Base-by-base conservation (phyloP, 306 rosid species). In the Pueraria montana region DNA sequence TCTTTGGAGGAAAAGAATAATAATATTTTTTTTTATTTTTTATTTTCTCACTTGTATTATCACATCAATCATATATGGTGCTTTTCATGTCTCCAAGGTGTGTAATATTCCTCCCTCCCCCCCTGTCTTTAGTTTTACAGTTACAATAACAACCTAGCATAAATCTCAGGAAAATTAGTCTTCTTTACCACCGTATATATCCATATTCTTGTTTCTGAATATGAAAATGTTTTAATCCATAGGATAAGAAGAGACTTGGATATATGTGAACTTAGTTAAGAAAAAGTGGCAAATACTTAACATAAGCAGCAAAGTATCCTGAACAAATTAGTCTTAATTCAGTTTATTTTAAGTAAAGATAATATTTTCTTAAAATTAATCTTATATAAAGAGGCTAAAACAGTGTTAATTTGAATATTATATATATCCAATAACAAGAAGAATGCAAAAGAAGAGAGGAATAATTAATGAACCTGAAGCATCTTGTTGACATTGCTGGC, bases 401-500 rank as follows among this genome's bases (percentile, higher is more conserved):
- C n/a, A n/a, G n/a, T n/a, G n/a, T n/a, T n/a, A n/a, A n/a, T n/a
- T n/a, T n/a, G n/a, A n/a, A n/a, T n/a, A n/a, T n/a, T n/a, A n/a
- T n/a, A n/a, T n/a, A n/a, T n/a, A n/a, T n/a, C n/a, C n/a, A n/a
- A 6, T 40, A 43, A 11, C 4, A 43, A 43, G 8, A 50, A 17
- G 8, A 55, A 17, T 16, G 56, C 8, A 56, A 5, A 56, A 2
- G 0, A 45, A 0, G 43, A 20, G 45, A 1, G 32, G 55, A 14
- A 30, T 5, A 5, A 34, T 34, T 4, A 34, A 34, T 6, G 74
- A 83, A 63, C 98, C 97, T 94, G 98, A 17, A 94, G 87, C 98
- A 94, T 94, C 79, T 94, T 94, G 91, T 91, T 92, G 88, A 94
- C 92, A 79, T 94, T 94, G 80, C 97, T 94, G 20, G 98, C 97